Percentiles rank a stretch among this genome's conserved stretches.
phyloP scores from a whole-genome alignment of 176 grass and related monocot genomes.

The Thinopyrum elongatum region DNA sequence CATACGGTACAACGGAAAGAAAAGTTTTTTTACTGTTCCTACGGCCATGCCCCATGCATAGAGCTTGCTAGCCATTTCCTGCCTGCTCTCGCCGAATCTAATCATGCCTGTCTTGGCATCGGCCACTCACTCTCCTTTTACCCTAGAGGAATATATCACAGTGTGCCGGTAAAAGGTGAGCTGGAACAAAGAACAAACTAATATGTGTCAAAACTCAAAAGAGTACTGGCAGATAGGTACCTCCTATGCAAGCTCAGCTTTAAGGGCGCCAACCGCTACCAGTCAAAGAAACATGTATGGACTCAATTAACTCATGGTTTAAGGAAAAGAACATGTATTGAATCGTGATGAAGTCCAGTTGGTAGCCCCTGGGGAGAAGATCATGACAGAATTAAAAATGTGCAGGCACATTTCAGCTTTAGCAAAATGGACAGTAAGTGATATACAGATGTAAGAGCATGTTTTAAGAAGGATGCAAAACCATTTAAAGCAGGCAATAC shows the following conservation, averaged over 20 bases:
- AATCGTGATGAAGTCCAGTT: neutral
- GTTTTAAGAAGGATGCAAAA: neutral
- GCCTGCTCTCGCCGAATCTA: constrained; percentile 33
- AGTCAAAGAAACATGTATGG: constrained; percentile 28
- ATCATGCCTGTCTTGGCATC: constrained; percentile 43
- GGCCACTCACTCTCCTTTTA: constrained; percentile 5
- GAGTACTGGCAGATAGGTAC: constrained; percentile 1
- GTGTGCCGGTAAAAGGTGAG: constrained; percentile 42
- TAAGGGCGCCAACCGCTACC: constrained; percentile 23
- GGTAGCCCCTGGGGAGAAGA: neutral
- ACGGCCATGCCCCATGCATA: neutral
- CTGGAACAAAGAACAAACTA: constrained; percentile 34
- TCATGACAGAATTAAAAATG: neutral
- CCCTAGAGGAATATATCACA: constrained; percentile 35
- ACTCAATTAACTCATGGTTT: constrained; percentile 11
- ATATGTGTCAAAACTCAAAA: constrained; percentile 12
- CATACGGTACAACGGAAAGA: neutral
- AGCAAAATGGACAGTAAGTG: constrained; percentile 6
- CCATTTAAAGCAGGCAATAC: neutral
- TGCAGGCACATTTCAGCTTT: constrained; percentile 3
- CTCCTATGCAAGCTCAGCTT: constrained; percentile 43
- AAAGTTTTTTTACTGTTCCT: constrained; percentile 4
- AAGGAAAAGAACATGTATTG: neutral
- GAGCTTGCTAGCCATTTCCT: constrained; percentile 9
- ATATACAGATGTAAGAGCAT: neutral